Evolutionary conservation across 352 stramenopile species (phyloP), one percentile per base, ranked within the genome.

Genomic region (Phytophthora sp.): DNA sequence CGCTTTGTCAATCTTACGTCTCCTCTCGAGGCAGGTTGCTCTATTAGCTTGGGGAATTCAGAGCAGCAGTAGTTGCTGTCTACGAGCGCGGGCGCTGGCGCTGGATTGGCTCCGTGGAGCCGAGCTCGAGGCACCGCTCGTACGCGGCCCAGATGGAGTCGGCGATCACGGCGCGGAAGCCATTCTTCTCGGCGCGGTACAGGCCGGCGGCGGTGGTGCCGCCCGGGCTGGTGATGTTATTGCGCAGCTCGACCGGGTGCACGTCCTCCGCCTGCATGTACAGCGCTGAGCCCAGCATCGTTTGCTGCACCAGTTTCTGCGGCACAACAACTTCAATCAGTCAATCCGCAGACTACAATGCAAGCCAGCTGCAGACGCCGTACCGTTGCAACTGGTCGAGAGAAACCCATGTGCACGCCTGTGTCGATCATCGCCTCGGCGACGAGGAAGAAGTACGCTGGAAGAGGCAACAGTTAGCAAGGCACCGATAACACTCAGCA

Each of bases 91-190:
- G 83, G 54, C 83, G 83, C 60, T 88, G 79, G 57, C 83, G 81
- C 54, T 82, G 67, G 26, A 92, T 61, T 2, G 81, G 83, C 23
- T 90, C 83, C 4, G 89, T 72, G 13, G 86, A 96, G 15, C 96
- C 96, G 50, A 99, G 91, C 76, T 98, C 96, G 24, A 98, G 84
- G 44, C 82, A 95, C 45, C 94, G 77, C 71, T 97, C 83, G 74
- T 98, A 99, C 20, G 93, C 97, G 18, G 94, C 95, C 96, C 96
- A 99, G 51, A 98, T 98, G 20, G 95, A 97, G 75, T 98, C 87
- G 34, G 87, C 77, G 62, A 97, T 97, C 24, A 97, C 91, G 0
- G 92, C 94, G 35, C 95, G 87, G 72, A 98, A 98, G 41, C 90
- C 92, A 38, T 97, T 97, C 70, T 97, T 97, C 74, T 99, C 96